Evolutionary conservation across 352 stramenopile species (phyloP).

Genomic region (Phytophthora pini): DNA sequence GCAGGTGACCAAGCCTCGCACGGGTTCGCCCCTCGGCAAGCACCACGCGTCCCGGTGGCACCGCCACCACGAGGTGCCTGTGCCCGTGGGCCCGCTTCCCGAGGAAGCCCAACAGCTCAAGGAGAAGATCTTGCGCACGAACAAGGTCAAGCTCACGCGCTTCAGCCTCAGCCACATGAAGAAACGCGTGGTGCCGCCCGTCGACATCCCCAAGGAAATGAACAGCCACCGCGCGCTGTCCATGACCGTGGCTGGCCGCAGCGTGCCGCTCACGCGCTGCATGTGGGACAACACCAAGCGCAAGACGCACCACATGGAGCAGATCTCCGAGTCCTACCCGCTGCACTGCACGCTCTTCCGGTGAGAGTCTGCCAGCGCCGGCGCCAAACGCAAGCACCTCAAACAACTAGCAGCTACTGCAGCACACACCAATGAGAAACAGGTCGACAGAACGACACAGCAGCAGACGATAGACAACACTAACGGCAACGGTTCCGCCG

Average conservation of each 20-base stretch:
- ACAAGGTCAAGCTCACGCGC: conserved; percentile 45
- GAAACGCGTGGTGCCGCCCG: conserved; percentile 51
- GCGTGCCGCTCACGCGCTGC: conserved; percentile 46
- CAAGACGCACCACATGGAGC: conserved; percentile 51
- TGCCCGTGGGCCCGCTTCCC: conserved; percentile 30
- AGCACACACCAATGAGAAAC: conserved; percentile 1
- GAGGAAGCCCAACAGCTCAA: conserved; percentile 53
- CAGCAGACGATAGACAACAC: conserved; percentile 21
- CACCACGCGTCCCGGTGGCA: conserved; percentile 36
- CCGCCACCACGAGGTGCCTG: conserved; percentile 35
- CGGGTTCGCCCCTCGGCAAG: conserved; percentile 36
- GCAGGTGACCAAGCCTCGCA: conserved; percentile 33
- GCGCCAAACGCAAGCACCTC: conserved; percentile 5
- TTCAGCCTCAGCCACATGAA: conserved; percentile 67
- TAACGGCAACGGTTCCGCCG: conserved; percentile 13
- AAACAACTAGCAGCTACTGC: conserved; percentile 1
- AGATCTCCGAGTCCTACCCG: conserved; percentile 56
- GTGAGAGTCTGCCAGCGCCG: conserved; percentile 17
- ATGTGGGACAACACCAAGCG: conserved; percentile 60
- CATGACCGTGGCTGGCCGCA: conserved; percentile 49
- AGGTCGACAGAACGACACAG: conserved; percentile 5
- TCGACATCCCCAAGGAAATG: conserved; percentile 54
- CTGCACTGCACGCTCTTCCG: conserved; percentile 44
- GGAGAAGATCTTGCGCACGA: conserved; percentile 55
- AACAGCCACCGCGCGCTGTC: conserved; percentile 46